A percentile compares a stretch with the other conserved stretches of the same genome.
Evolutionary conservation across 495 filamentous ascomycete genomes (phyloP).

Genomic region (Letharia columbiana): DNA sequence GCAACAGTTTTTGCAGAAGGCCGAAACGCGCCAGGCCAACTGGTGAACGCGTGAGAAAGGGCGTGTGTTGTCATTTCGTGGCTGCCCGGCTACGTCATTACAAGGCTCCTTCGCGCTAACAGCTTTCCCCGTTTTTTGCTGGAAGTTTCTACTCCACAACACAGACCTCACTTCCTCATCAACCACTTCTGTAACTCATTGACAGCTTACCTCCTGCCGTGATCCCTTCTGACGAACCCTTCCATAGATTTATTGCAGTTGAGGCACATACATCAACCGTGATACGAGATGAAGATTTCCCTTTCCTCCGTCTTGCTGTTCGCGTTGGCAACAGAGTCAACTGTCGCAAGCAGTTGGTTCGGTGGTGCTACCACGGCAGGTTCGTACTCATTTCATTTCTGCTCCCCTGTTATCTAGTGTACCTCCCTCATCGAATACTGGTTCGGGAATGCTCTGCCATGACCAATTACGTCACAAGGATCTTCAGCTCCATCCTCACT

Average conservation of each 20-base stretch:
- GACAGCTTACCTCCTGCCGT: background rate
- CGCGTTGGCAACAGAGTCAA: slow-evolving; percentile 58
- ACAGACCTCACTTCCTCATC: slow-evolving; percentile 9
- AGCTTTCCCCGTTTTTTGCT: slow-evolving; percentile 14
- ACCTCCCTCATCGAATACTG: background rate
- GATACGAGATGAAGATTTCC: slow-evolving; percentile 61
- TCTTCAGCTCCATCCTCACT: background rate
- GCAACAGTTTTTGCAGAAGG: slow-evolving; percentile 2
- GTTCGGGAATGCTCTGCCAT: background rate
- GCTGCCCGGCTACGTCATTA: slow-evolving; percentile 16
- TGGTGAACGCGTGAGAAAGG: background rate
- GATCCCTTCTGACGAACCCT: background rate
- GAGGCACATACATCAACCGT: background rate
- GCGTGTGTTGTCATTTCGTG: slow-evolving; percentile 19
- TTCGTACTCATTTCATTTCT: slow-evolving; percentile 35
- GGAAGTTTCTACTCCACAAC: background rate
- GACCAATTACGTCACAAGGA: background rate
- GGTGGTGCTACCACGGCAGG: slow-evolving; percentile 53
- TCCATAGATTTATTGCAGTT: background rate
- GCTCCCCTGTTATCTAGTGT: background rate
- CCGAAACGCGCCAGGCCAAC: background rate
- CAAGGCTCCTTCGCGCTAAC: slow-evolving; percentile 9
- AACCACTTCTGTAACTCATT: slow-evolving; percentile 9
- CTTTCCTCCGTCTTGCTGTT: slow-evolving; percentile 58
- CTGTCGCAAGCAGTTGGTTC: slow-evolving; percentile 69